Base-by-base conservation (phyloP, 1,139 yeast species). In the Sugiyamaella sp. region DNA sequence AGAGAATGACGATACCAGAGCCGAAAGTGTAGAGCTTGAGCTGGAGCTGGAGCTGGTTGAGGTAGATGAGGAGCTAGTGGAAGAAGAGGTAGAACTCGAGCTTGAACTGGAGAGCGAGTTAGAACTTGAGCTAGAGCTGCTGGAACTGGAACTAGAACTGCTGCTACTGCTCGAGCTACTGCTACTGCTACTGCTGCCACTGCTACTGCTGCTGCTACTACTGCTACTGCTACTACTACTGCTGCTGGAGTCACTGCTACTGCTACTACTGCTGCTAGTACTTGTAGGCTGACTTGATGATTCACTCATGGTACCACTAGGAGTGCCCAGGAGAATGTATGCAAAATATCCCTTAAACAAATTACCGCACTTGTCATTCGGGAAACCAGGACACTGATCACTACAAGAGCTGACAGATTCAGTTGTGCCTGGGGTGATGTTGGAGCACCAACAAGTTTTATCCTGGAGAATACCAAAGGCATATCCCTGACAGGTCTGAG, bases 381-480 rank as follows among this genome's bases (percentile, higher is more conserved):
- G 74, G 59, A 65, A 80, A 0, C 84, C 84, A 0, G 86, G 86
- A 68, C 90, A 85, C 1, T 68, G 63, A 2, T 66, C 68, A 39
- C 71, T 64, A 69, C 90, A 85, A 21, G 74, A 60, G 35, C 65
- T 61, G 1, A 70, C 68, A 29, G 57, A 50, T 6, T 61, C 46
- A 1, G 79, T 71, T 25, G 65, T 63, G 1, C 64, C 73, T 0
- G 89, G 88, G 3, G 78, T 69, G 35, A 68, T 64, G 63, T 84
- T 75, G 9, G 86, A 76, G 64, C 90, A 85, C 81, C 84, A 85
- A 68, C 90, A 85, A 48, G 74, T 57, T 51, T 70, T 62, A 21
- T 72, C 74, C 56, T 77, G 84, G 16, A 84, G 69, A 46, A 85
- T 75, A 3, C 83, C 89, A 53, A 77, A 80, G 1, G 82, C 76